Percentiles rank a stretch among this genome's conserved stretches.
These are phyloP conservation scores for Sungouiozyma ichnusensis DNA, from an alignment of 805 yeast species.

Conservation along the genomic window DNA sequence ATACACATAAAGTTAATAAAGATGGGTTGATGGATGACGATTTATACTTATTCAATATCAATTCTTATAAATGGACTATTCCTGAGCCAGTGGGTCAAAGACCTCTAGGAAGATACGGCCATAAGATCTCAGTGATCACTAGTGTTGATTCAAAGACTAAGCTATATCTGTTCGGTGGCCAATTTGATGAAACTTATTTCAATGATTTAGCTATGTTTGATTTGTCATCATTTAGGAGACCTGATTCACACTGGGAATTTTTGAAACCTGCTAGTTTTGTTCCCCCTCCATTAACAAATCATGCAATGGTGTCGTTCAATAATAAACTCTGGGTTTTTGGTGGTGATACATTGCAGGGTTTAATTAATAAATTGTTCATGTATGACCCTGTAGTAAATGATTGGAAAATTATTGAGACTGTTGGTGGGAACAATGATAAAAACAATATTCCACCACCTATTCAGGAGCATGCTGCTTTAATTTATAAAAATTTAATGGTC, in stretches of 20 bases:
- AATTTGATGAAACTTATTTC: conserved; percentile 70
- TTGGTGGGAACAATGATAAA: conserved; percentile 21
- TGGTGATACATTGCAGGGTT: conserved; percentile 68
- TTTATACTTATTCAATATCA: conserved; percentile 74
- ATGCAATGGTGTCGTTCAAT: conserved; percentile 73
- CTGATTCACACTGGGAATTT: conserved; percentile 76
- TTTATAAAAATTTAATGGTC: conserved; percentile 68
- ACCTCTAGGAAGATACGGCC: conserved; percentile 93
- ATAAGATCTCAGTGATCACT: conserved; percentile 69
- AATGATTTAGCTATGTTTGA: conserved; percentile 83
- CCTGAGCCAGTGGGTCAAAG: conserved; percentile 65
- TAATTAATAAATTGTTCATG: conserved; percentile 69
- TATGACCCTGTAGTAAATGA: conserved; percentile 58
- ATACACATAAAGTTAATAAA: conserved; percentile 72
- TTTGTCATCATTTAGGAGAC: conserved; percentile 71
- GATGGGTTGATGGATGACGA: conserved; percentile 79
- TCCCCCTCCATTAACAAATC: conserved; percentile 78
- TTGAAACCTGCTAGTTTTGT: conserved; percentile 42
- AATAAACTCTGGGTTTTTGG: conserved; percentile 82
- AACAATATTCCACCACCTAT: conserved; percentile 56
- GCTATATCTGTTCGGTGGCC: conserved; percentile 89
- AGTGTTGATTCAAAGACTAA: conserved; percentile 46
- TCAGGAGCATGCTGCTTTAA: conserved; percentile 82
- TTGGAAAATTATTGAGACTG: conserved; percentile 63
- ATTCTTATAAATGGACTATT: conserved; percentile 67